phyloP scores from a whole-genome alignment of 1,284 basidiomycete genomes.

The Cryptococcus deneoformans region DNA sequence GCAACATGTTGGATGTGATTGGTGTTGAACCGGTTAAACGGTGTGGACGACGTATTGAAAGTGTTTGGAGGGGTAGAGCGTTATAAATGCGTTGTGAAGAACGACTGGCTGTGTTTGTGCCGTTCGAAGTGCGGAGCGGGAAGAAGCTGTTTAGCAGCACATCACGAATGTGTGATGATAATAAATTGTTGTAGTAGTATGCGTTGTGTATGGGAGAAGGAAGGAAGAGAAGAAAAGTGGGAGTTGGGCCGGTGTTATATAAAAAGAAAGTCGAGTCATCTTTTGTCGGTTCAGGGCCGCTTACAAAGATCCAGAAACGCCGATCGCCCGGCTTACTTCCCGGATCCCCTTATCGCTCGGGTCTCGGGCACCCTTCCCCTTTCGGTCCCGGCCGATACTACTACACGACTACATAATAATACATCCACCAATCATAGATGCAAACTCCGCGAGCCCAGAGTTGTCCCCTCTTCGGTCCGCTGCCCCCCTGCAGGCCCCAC shows the following conservation, averaged over 20 bases:
- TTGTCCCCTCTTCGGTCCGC: too few relatives aligned
- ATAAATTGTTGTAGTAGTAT: not conserved
- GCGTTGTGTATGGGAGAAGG: not conserved
- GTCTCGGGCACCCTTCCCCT: not conserved
- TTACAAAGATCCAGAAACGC: too few relatives aligned
- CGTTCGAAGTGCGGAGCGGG: not conserved
- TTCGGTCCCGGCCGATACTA: too few relatives aligned
- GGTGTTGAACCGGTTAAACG: not conserved
- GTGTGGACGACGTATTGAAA: conserved; percentile 15
- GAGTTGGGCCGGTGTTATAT: conserved; percentile 1
- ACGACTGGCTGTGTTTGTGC: conserved; percentile 4
- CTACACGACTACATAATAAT: too few relatives aligned
- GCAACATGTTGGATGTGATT: conserved; percentile 3
- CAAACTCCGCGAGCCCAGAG: too few relatives aligned
- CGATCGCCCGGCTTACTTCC: too few relatives aligned
- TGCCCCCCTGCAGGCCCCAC: too few relatives aligned
- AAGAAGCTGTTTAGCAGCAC: conserved; percentile 10
- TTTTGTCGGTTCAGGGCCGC: not conserved
- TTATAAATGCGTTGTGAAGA: not conserved
- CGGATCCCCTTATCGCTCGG: too few relatives aligned
- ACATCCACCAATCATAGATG: too few relatives aligned
- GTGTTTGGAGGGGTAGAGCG: not conserved
- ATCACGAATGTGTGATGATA: conserved; percentile 6
- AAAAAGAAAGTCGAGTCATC: not conserved
- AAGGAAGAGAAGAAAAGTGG: conserved; percentile 5